A percentile compares a stretch with the other conserved stretches of the same genome.
Evolutionary conservation across 2,329 filamentous ascomycete genomes (phyloP).

Genomic region (Verticillium isaacii): DNA sequence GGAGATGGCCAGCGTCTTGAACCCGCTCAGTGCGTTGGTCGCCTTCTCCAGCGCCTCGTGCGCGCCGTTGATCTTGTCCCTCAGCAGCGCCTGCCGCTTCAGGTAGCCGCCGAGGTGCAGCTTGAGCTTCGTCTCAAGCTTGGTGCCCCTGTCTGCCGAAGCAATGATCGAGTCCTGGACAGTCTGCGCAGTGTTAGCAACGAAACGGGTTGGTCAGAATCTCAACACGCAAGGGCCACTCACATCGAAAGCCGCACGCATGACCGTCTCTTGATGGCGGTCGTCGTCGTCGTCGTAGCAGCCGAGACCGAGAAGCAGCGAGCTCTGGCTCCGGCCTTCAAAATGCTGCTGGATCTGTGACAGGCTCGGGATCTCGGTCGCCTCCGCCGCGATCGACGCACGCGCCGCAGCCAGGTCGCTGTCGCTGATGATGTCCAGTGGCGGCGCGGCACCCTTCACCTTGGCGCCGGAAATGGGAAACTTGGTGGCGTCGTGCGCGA

Average conservation of each 20-base stretch:
- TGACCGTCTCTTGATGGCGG: constrained; percentile 57
- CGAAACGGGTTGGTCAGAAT: no score
- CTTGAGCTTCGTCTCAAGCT: constrained; percentile 88
- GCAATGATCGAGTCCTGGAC: constrained; percentile 69
- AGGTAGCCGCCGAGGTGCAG: constrained; percentile 88
- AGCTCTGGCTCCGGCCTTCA: constrained; percentile 46
- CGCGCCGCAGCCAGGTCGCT: constrained; percentile 68
- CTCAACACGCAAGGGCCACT: constrained; percentile 21
- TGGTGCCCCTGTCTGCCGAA: constrained; percentile 75
- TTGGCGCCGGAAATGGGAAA: constrained; percentile 67
- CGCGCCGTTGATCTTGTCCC: constrained; percentile 73
- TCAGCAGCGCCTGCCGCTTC: constrained; percentile 74
- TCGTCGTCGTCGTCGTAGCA: constrained; percentile 77
- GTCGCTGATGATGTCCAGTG: constrained; percentile 65
- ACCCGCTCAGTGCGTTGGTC: constrained; percentile 65
- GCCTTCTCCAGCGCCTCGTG: constrained; percentile 71
- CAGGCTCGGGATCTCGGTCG: constrained; percentile 40
- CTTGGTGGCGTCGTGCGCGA: constrained; percentile 75
- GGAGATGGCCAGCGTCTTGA: constrained; percentile 69
- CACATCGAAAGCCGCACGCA: constrained; percentile 72
- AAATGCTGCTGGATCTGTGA: constrained; percentile 51
- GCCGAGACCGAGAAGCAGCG: constrained; percentile 71
- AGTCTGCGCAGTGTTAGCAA: constrained; percentile 35
- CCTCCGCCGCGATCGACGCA: constrained; percentile 71
- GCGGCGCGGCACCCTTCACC: constrained; percentile 55